Conservation (phyloP, 139 green algal species). For the Picochlorum sp. region DNA sequence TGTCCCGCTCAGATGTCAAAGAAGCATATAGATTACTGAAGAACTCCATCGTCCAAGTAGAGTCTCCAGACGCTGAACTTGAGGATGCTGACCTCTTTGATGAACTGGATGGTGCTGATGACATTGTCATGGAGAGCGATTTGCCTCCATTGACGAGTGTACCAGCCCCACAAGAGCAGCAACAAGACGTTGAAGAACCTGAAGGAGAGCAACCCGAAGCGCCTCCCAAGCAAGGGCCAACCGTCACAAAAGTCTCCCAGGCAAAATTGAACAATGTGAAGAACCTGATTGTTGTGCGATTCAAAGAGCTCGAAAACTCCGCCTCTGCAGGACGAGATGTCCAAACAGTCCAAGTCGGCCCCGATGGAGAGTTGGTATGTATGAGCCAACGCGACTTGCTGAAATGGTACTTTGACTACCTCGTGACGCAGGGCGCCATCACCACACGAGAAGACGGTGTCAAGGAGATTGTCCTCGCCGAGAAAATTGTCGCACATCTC, state of each 20-base stretch:
- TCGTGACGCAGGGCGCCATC: slow-evolving; percentile 38
- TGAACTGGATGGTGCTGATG: slow-evolving; percentile 25
- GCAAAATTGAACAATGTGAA: slow-evolving; percentile 72
- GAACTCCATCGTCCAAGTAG: slow-evolving; percentile 83
- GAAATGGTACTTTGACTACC: slow-evolving; percentile 72
- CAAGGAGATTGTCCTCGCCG: slow-evolving; percentile 32
- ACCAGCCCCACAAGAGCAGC: slow-evolving; percentile 22
- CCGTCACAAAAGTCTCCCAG: slow-evolving; percentile 50
- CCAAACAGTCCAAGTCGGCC: slow-evolving; percentile 15
- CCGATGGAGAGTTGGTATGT: slow-evolving; percentile 25
- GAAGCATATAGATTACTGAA: slow-evolving; percentile 64
- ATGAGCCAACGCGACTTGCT: slow-evolving; percentile 70
- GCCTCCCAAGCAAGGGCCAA: neutral
- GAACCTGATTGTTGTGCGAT: slow-evolving; percentile 50
- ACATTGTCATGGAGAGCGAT: slow-evolving; percentile 10
- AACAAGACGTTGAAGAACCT: slow-evolving; percentile 13
- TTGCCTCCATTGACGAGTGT: neutral
- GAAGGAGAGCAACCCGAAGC: neutral
- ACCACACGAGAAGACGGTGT: slow-evolving; percentile 33
- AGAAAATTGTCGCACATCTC: slow-evolving; percentile 66
- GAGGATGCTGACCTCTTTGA: slow-evolving; percentile 44
- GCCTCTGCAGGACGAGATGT: slow-evolving; percentile 2
- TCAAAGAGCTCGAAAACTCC: slow-evolving; percentile 42
- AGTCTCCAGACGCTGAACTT: slow-evolving; percentile 66
- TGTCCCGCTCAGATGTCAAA: slow-evolving; percentile 48